Evolutionary conservation across 768 basidiomycete species (phyloP), one percentile per base, ranked within the genome.

Genomic region (Omphalotus guepiniiformis): DNA sequence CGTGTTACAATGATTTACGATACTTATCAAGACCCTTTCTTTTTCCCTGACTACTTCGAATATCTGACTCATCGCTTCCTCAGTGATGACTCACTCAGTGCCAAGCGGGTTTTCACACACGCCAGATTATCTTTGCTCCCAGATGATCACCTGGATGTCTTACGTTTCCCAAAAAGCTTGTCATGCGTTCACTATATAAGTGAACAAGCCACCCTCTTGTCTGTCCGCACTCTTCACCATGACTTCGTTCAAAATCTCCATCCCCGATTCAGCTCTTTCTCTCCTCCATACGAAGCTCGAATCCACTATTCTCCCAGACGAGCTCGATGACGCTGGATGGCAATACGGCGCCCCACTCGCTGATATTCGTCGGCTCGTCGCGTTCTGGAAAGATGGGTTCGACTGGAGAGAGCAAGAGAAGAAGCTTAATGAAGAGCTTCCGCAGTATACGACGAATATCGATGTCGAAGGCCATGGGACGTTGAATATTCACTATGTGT

Each of bases 401-500:
- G 42, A 53, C 23, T 53, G 52, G 52, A 25, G 48, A 12, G 43
- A 19, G 37, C 36, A 51, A n/a, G 67, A 70, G 43, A 54, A 49
- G 15, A 27, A 44, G 25, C 47, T 70, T 36, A 69, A 70, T 39
- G 53, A 50, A 28, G 46, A 47, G 13, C 53, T 70, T 1, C 64
- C 68, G 6, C 65, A 65, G 57, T 70, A 63, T 48, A 69, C 67
- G 27, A 53, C 61, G 11, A 58, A 67, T 37, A 56, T 69, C 39
- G 50, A 56, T 15, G 61, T 70, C 2, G 58, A 64, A 1, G 64
- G 60, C 0, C 61, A 59, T 30, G 68, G 61, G 1, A 51, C 50
- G 35, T 46, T 70, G 36, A 60, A 64, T 26, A 55, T 68, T 16
- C 68, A 70, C 44, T 69, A 69, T 28, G 55, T 70, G 11, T 67